Percentiles rank a stretch among this genome's conserved stretches.
Conservation (phyloP, 129 eudicot genomes). For the Escallonia rubra region DNA sequence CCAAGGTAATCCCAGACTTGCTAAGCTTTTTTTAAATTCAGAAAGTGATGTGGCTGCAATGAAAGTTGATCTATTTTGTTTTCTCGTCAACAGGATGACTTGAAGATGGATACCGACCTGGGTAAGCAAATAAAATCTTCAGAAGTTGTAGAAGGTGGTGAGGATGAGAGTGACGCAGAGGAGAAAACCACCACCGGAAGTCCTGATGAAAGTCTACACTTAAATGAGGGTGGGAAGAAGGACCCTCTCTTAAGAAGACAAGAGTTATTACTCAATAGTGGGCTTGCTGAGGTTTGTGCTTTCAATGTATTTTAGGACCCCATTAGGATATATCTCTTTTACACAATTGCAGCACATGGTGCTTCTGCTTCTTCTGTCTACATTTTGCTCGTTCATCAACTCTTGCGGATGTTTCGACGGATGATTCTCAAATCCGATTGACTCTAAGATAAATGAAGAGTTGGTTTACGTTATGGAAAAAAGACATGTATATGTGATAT, state of each 20-base stretch:
- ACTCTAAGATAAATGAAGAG: too few species aligned
- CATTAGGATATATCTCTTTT: too few species aligned
- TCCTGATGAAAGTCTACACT: conserved; percentile 9
- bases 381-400: too few species aligned
- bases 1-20: conserved; percentile 35
- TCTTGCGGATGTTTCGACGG: too few species aligned
- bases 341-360: too few species aligned
- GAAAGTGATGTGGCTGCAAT: conserved; percentile 5
- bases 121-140: conserved; percentile 22
- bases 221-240: conserved; percentile 71
- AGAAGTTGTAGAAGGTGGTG: conserved; percentile 38
- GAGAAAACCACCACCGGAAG: conserved; percentile 9
- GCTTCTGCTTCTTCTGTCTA: too few species aligned
- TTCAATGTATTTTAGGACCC: too few species aligned
- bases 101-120: conserved; percentile 17
- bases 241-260: conserved; percentile 63
- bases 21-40: not conserved
- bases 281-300: conserved; percentile 82
- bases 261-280: conserved; percentile 77
- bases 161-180: conserved; percentile 36
- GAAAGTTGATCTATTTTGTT: not conserved
- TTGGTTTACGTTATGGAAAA: too few species aligned
- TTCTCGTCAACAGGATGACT: conserved; percentile 33
- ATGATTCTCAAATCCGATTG: too few species aligned
- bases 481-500: too few species aligned